These are phyloP conservation scores for Beauveria scarabaeidicola DNA, from an alignment of 2,329 filamentous ascomycete genomes.

Conservation along the genomic window DNA sequence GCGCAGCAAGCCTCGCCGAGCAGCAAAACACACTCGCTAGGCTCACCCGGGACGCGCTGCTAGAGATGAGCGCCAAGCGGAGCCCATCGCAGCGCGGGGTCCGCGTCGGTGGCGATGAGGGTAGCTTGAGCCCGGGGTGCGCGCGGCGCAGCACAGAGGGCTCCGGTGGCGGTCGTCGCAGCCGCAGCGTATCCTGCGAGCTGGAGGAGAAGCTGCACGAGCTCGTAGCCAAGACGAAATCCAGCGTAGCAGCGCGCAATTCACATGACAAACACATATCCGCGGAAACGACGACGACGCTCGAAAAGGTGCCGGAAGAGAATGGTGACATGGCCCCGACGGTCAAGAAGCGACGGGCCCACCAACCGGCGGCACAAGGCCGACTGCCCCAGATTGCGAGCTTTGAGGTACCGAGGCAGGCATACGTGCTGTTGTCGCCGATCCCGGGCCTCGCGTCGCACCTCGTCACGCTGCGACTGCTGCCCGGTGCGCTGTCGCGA, in stretches of 20 bases:
- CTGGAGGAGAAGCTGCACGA: conserved; percentile 12
- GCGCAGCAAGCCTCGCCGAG: conserved; percentile 59
- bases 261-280: not conserved
- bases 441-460: conserved; percentile 51
- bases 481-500: conserved; percentile 23
- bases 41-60: conserved; percentile 25
- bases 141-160: conserved; percentile 27
- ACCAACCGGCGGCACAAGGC: conserved; percentile 16
- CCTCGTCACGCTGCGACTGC: conserved; percentile 53
- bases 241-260: not conserved
- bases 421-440: conserved; percentile 62
- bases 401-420: conserved; percentile 31
- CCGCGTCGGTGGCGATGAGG: conserved; percentile 43
- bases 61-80: conserved; percentile 19
- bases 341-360: conserved; percentile 13
- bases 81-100: conserved; percentile 26
- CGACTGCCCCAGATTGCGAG: conserved; percentile 24
- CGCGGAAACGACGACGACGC: not conserved
- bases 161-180: conserved; percentile 3
- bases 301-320: not conserved
- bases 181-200: conserved; percentile 16
- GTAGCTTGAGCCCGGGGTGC: conserved; percentile 26
- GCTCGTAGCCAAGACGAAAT: conserved; percentile 6
- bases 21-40: conserved; percentile 46
- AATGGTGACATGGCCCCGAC: not conserved